Evolutionary conservation across 768 basidiomycete genomes (phyloP), one percentile per base, ranked within the genome.

Genomic region (Tylopilus plumbeoviolaceoides): DNA sequence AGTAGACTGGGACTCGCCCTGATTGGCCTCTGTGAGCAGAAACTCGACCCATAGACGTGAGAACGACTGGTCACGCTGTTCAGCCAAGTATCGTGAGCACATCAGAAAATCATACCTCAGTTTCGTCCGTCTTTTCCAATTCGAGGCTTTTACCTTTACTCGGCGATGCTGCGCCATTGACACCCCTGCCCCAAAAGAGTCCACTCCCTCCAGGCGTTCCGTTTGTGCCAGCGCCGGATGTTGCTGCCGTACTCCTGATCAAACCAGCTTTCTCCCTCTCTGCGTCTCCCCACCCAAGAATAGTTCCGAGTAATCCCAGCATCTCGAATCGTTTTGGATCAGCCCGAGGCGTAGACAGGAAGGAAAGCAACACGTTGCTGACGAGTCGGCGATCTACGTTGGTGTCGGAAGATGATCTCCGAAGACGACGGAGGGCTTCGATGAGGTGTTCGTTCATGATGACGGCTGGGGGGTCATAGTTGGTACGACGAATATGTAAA

Each of bases 21-120:
- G 59, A 74, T 72, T 39, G 0, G 94, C 87, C 73, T 99, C 95
- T 21, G 93, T 95, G 57, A 99, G 84, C 5, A 99, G 79, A 67
- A 95, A 99, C 69, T 99, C 97, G 44, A 99, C 95, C 87, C 94
- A 99, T 11, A 98, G 80, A 44, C 94, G 89, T 36, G 92, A 95
- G 73, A 99, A 99, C 0, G 93, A 95, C 95, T 98, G 27, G 23
- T 35, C 7, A 44, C 18, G 35, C 31, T 3, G 54, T 57, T 58
- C 14, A 49, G 49, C 25, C 6, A 53, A 23, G 23, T 4, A 38
- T 39, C 5, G 6, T 47, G 30, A 41, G 42, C 23, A 35, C 21
- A 5, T 14, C 18, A 8, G 18, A 41, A 44, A 44, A 40, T 10
- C 75, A 5, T 57, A 89, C 90, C 79, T 92, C 90, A 4, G 89